Conservation (phyloP, 768 basidiomycete genomes). For the Boletus patriciae region DNA sequence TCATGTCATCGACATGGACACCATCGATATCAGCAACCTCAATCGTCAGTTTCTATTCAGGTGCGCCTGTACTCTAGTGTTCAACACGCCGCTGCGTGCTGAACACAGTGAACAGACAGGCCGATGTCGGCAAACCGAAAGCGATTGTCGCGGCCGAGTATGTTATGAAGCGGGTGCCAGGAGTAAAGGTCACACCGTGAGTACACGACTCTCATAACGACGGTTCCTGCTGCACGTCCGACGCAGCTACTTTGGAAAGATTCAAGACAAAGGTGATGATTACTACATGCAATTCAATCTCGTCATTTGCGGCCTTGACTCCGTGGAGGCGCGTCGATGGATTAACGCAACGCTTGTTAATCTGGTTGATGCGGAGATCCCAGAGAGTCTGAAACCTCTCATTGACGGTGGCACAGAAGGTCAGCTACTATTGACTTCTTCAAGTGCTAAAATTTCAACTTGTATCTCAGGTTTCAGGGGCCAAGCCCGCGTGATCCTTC, state of each 20-base stretch:
- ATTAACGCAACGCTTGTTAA: conserved; percentile 98
- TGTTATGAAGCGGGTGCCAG: conserved; percentile 94
- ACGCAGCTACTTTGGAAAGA: conserved; percentile 89
- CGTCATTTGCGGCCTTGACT: conserved; percentile 96
- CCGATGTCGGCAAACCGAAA: conserved; percentile 93
- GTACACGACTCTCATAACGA: conserved; percentile 31
- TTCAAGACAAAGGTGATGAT: conserved; percentile 93
- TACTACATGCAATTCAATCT: conserved; percentile 98
- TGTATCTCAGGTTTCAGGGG: conserved; percentile 85
- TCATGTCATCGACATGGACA: conserved; percentile 99
- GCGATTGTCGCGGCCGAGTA: conserved; percentile 94
- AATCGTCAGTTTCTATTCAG: conserved; percentile 98
- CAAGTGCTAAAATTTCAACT: neutral
- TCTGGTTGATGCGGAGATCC: conserved; percentile 89
- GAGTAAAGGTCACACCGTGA: conserved; percentile 95
- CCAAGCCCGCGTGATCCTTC: conserved; percentile 95
- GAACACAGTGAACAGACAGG: conserved; percentile 48
- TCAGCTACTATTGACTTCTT: conserved; percentile 28
- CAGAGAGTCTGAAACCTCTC: conserved; percentile 91
- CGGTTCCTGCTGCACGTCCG: conserved; percentile 10
- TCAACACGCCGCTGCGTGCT: neutral
- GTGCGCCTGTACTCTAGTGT: conserved; percentile 39
- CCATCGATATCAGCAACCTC: conserved; percentile 98
- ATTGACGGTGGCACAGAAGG: conserved; percentile 99
- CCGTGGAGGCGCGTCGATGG: conserved; percentile 96